Base-by-base conservation (phyloP, 176 grass and related monocot genomes). In the Oryza meridionalis region DNA sequence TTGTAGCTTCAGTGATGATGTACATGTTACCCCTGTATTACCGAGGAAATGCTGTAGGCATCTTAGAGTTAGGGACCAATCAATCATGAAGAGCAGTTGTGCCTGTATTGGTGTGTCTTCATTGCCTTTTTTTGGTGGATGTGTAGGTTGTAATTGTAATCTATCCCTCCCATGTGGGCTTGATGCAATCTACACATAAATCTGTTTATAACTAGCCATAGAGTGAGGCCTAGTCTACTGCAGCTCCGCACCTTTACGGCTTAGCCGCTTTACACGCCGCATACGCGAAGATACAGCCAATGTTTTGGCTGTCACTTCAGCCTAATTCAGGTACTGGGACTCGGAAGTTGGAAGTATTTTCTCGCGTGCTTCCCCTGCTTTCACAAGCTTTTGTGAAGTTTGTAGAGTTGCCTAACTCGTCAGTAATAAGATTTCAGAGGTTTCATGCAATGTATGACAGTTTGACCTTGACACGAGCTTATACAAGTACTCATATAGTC, bases 11-110 rank as follows among this genome's bases (percentile, higher is more conserved):
- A 63, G 68, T 86, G 68, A 78, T 86, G 11, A 17, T 78, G 84
- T 78, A 79, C 74, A 90, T 90, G 74, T 78, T 85, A 77, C 35
- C 42, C 44, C 82, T 84, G 22, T 84, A n/a, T n/a, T 76, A 66
- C 3, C 15, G 31, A 79, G 63, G 79, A 16, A 51, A 7, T 78
- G 74, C 27, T 0, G 63, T 61, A 61, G 47, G 49, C 24, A 14
- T 40, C 4, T 15, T 29, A 81, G 58, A 26, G 67, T 40, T 55
- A 68, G 76, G 69, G 69, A 75, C 42, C 55, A 44, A n/a, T 59
- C 69, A 72, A 35, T 71, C 46, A 77, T 70, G 67, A 53, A 46
- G 24, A 32, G 43, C 8, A 10, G 86, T 25, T 17, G 32, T 19
- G 11, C 51, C 29, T 72, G 22, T 47, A 21, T 58, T 21, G 25